phyloP scores from a whole-genome alignment of 345 rosid genomes.

The Pugionium dolabratum region DNA sequence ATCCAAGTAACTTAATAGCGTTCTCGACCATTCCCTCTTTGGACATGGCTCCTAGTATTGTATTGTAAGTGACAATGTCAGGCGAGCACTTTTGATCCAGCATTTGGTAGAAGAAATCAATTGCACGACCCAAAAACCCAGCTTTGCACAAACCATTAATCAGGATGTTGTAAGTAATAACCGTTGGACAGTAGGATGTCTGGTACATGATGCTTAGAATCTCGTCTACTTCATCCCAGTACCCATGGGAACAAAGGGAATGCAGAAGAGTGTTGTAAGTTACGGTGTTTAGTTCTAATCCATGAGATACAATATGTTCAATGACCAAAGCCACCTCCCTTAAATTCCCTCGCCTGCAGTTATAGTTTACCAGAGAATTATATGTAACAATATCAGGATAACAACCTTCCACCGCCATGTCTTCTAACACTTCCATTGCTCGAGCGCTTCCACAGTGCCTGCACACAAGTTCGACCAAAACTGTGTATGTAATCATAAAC shows the following conservation, averaged over 20 bases:
- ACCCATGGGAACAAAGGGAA: constrained; percentile 58
- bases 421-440: constrained; percentile 79
- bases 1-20: constrained; percentile 55
- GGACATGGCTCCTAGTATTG: constrained; percentile 63
- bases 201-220: constrained; percentile 61
- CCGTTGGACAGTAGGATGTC: constrained; percentile 53
- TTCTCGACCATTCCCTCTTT: constrained; percentile 69
- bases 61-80: constrained; percentile 82
- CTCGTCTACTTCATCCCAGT: constrained; percentile 76
- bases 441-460: constrained; percentile 63
- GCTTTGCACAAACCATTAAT: constrained; percentile 77
- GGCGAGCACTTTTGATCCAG: constrained; percentile 50
- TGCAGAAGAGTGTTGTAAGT: constrained; percentile 82
- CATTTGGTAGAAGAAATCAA: constrained; percentile 64
- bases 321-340: constrained; percentile 60
- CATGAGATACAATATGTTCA: constrained; percentile 54
- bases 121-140: constrained; percentile 67
- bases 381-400: constrained; percentile 73
- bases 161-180: constrained; percentile 78
- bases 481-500: constrained; percentile 60
- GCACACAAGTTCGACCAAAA: constrained; percentile 76
- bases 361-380: constrained; percentile 64
- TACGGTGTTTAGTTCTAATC: constrained; percentile 60
- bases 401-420: constrained; percentile 76
- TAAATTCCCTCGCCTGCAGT: constrained; percentile 60